Evolutionary conservation across 345 rosid genomes (phyloP).

Genomic region (Eucalyptus tenuipes): DNA sequence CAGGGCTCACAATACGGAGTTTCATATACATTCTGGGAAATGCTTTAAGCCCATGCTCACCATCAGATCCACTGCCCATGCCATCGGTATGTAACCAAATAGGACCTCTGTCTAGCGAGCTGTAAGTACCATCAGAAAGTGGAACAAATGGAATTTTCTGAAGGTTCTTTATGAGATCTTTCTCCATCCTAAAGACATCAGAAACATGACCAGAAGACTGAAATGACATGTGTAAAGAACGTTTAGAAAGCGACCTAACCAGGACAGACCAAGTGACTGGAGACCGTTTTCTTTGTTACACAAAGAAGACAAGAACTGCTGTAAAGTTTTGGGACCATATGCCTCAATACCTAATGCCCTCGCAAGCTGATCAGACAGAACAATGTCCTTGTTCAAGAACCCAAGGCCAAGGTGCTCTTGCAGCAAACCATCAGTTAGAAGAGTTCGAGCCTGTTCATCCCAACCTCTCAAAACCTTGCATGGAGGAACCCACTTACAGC

Average conservation of each 20-base stretch:
- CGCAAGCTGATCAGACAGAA: conserved; percentile 72
- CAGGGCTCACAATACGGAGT: conserved; percentile 58
- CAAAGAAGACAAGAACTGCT: conserved; percentile 49
- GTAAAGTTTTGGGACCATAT: conserved; percentile 61
- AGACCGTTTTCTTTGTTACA: conserved; percentile 45
- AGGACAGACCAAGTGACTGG: conserved; percentile 49
- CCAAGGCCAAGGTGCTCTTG: conserved; percentile 80
- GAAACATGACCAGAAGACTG: conserved; percentile 33
- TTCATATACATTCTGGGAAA: conserved; percentile 64
- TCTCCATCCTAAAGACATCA: conserved; percentile 19
- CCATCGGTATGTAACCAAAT: conserved; percentile 77
- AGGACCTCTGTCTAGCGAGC: conserved; percentile 60
- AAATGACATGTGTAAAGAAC: conserved; percentile 34
- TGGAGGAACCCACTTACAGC: conserved; percentile 74
- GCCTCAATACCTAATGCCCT: conserved; percentile 75
- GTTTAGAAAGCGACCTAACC: conserved; percentile 66
- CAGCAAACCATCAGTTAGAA: conserved; percentile 57
- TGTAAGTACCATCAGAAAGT: conserved; percentile 70
- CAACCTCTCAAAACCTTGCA: conserved; percentile 90
- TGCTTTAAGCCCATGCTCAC: conserved; percentile 38
- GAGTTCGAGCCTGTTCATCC: conserved; percentile 49
- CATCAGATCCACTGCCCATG: conserved; percentile 19
- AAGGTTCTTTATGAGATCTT: conserved; percentile 33
- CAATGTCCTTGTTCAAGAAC: conserved; percentile 62
- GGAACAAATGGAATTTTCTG: conserved; percentile 66